A percentile compares a stretch with the other conserved stretches of the same genome.
phyloP scores from a whole-genome alignment of 306 rosid genomes.

The Begonia peltatifolia region DNA sequence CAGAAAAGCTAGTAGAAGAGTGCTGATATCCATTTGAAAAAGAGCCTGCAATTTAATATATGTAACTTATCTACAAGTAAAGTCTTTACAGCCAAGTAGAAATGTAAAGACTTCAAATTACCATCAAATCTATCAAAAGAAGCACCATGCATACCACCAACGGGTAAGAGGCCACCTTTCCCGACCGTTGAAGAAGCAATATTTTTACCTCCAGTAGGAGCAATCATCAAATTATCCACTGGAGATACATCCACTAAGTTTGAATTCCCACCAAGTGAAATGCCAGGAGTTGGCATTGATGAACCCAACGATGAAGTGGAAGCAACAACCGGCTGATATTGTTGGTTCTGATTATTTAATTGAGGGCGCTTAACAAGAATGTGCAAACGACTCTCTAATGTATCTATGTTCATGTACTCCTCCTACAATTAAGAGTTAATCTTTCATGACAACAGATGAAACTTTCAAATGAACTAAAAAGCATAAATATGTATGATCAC shows the following conservation, averaged over 20 bases:
- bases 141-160: constrained; percentile 45
- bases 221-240: constrained; percentile 43
- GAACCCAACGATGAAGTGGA: constrained; percentile 51
- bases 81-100: background rate
- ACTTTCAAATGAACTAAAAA: constrained; percentile 13
- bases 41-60: constrained; percentile 40
- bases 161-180: constrained; percentile 49
- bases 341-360: constrained; percentile 43
- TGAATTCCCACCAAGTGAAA: constrained; percentile 64
- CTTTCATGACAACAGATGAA: background rate
- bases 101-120: constrained; percentile 19
- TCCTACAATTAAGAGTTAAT: constrained; percentile 28
- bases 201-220: constrained; percentile 36
- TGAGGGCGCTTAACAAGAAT: constrained; percentile 22
- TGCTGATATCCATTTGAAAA: constrained; percentile 81
- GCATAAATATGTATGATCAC: too few species aligned
- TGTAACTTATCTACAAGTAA: background rate
- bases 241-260: constrained; percentile 52
- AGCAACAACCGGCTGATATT: constrained; percentile 46
- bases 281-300: constrained; percentile 96
- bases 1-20: constrained; percentile 43
- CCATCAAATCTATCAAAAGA: constrained; percentile 61
- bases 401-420: constrained; percentile 73
- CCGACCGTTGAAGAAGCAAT: constrained; percentile 40
- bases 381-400: constrained; percentile 63